Percentiles rank a stretch among this genome's conserved stretches.
phyloP scores from a whole-genome alignment of 768 basidiomycete genomes.

The Saitozyma sp. region DNA sequence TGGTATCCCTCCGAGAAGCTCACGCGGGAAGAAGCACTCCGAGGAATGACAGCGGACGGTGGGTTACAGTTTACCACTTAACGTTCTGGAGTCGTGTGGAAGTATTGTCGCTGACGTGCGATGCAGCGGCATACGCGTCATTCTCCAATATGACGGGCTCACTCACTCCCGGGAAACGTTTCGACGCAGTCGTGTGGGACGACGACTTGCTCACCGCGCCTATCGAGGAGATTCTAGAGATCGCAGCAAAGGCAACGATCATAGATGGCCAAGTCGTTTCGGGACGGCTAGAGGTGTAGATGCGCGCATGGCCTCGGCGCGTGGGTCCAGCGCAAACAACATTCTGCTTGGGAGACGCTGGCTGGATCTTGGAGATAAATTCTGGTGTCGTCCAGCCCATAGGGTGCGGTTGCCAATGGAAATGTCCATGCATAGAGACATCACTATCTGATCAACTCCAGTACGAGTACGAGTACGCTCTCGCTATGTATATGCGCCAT shows the following conservation, averaged over 20 bases:
- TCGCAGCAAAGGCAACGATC: slow-evolving; percentile 70
- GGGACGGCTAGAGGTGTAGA: slow-evolving; percentile 53
- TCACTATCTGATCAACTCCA: too few species aligned
- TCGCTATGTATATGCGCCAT: too few species aligned
- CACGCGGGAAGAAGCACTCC: slow-evolving; percentile 73
- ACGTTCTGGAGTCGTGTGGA: background rate
- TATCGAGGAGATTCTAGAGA: slow-evolving; percentile 62
- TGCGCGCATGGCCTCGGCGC: too few species aligned
- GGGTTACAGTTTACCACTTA: slow-evolving; percentile 8
- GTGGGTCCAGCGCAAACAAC: too few species aligned
- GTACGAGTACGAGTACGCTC: too few species aligned
- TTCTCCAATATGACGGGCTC: slow-evolving; percentile 71
- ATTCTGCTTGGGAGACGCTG: too few species aligned
- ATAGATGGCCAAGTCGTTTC: slow-evolving; percentile 71
- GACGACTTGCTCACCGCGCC: slow-evolving; percentile 71
- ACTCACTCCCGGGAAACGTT: slow-evolving; percentile 72
- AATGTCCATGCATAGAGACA: too few species aligned
- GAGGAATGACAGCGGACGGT: slow-evolving; percentile 76
- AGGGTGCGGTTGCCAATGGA: too few species aligned
- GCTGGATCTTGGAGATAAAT: too few species aligned
- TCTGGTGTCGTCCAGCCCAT: too few species aligned
- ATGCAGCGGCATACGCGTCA: slow-evolving; percentile 73
- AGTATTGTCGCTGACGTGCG: background rate
- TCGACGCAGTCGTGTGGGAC: slow-evolving; percentile 83
- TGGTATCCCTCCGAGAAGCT: slow-evolving; percentile 75